Evolutionary conservation across 2,329 filamentous ascomycete species (phyloP).

Genomic region (Fonsecaea nubica): DNA sequence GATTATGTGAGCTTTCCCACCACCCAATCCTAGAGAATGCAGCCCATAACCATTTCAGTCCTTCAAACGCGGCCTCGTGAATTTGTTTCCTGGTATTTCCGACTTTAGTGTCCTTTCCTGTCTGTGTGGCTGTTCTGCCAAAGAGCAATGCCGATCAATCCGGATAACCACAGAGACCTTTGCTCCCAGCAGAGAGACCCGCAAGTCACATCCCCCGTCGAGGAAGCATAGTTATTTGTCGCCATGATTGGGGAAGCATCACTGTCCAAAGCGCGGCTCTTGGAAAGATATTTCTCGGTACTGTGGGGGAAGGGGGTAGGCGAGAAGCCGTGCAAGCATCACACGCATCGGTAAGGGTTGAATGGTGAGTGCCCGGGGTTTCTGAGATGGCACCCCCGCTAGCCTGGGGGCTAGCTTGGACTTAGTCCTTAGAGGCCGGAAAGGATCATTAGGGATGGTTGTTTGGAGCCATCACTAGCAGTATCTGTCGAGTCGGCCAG

Average conservation of each 20-base stretch:
- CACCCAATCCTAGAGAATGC: background rate
- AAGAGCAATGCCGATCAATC: background rate
- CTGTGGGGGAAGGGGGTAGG: background rate
- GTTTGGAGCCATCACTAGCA: background rate
- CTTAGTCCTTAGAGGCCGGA: background rate
- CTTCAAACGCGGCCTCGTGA: background rate
- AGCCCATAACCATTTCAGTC: background rate
- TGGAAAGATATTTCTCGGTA: background rate
- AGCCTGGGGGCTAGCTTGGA: slow-evolving; percentile 9
- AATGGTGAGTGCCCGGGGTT: background rate
- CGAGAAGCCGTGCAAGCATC: background rate
- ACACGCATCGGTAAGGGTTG: too few species aligned
- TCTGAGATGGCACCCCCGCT: background rate
- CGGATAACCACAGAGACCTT: background rate
- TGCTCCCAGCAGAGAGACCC: background rate
- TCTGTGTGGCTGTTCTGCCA: background rate
- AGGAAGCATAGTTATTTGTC: too few species aligned
- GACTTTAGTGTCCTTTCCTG: background rate
- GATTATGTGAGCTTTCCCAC: slow-evolving; percentile 18
- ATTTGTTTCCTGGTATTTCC: background rate
- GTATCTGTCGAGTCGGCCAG: background rate
- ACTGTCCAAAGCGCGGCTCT: background rate
- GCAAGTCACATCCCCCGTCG: background rate
- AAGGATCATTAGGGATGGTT: background rate
- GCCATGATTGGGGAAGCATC: too few species aligned